Conservation (phyloP, 2,329 filamentous ascomycete genomes). For the Rhynchosporium secalis region DNA sequence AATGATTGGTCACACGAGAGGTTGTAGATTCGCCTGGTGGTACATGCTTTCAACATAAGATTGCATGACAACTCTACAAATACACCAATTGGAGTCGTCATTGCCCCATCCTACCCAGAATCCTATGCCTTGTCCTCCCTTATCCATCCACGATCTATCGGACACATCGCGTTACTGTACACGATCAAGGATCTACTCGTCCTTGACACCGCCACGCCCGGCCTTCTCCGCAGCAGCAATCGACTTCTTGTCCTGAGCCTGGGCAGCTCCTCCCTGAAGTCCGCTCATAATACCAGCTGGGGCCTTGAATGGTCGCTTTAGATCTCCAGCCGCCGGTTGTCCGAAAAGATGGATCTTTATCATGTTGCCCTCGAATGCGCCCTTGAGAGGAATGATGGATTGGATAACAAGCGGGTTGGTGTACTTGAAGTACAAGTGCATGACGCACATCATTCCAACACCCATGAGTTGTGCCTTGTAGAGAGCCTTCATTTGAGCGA, state of each 20-base stretch:
- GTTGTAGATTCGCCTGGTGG: no score
- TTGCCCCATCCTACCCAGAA: background rate
- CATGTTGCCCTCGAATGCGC: conserved; percentile 90
- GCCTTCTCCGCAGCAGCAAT: conserved; percentile 78
- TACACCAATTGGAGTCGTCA: conserved; percentile 1
- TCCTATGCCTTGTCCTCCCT: no score
- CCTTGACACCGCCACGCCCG: conserved; percentile 69
- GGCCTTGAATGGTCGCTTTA: conserved; percentile 95
- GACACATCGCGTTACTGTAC: background rate
- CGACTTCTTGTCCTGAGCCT: conserved; percentile 87
- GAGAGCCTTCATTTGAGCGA: conserved; percentile 76
- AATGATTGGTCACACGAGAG: no score
- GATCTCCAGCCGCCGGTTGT: conserved; percentile 80
- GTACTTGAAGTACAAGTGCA: conserved; percentile 99
- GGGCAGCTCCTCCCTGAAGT: conserved; percentile 63
- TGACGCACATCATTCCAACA: conserved; percentile 95
- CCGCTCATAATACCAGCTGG: conserved; percentile 78
- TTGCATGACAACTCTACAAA: conserved; percentile 7
- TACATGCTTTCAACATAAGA: background rate
- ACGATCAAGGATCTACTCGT: conserved; percentile 52
- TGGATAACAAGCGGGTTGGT: conserved; percentile 99
- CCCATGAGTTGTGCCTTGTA: conserved; percentile 95
- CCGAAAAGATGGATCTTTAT: conserved; percentile 94
- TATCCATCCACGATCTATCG: background rate
- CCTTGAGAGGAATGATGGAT: conserved; percentile 97